Base-by-base conservation (phyloP, 2,329 filamentous ascomycete species). In the Juglanconis sp. region DNA sequence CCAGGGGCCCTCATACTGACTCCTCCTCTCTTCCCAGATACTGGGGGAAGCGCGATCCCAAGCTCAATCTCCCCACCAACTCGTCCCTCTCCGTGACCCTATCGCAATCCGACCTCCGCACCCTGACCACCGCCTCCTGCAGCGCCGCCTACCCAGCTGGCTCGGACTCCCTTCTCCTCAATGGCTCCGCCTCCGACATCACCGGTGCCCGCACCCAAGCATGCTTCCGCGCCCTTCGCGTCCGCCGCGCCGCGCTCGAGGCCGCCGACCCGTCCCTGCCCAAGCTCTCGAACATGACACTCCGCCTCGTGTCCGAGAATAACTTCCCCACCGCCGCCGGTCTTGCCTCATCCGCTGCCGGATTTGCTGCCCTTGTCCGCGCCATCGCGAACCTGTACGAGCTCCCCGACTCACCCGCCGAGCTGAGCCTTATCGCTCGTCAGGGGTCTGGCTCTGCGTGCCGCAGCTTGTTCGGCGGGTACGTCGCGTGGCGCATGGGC, bases 321-420 rank as follows among this genome's bases (percentile, higher is more conserved):
- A 99, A 99, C 83, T 99, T 99, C 83, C 95, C 95, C 65, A 99
- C 95, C 2, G 95, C 95, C 32, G 95, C 95, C 4, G 95, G 95
- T 6, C 87, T 99, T 15, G 87, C 88, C 4, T 88, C 85, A 17
- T 90, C 87, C 0, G 87, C 87, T 1, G 87, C 87, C 1, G 87
- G 87, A 5, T 89, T 89, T 65, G 87, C 87, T 3, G 87, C 87
- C 24, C 77, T 89, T 5, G 87, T 98, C 24, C 86, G 92, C 61
- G 93, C 91, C 65, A 91, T 99, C 68, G 95, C 95, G 40, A 85
- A 98, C 74, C 85, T 99, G 46, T 99, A 98, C 79, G 82, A 90
- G 72, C 86, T 99, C 6, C 88, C 90, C 4, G 85, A 92, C 62
- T 87, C 88, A 0, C 89, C 93, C 0, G 87, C 89, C 1, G 91